phyloP scores from a whole-genome alignment of 768 basidiomycete species.

The Rhizopogon rudus region DNA sequence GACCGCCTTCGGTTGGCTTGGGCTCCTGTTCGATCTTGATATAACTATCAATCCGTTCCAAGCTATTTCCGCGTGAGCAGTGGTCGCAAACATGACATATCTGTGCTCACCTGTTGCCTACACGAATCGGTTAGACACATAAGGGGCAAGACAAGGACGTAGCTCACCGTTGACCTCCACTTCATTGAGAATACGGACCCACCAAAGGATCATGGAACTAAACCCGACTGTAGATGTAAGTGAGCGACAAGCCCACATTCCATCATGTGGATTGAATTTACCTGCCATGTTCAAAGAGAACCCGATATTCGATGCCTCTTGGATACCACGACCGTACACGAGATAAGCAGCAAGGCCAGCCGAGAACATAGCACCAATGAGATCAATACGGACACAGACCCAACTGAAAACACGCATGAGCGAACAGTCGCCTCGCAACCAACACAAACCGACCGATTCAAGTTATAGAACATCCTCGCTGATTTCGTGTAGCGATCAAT shows the following conservation, averaged over 20 bases:
- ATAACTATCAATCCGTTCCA: slow-evolving; percentile 52
- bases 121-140: background rate
- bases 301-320: slow-evolving; percentile 34
- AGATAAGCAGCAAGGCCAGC: slow-evolving; percentile 46
- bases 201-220: slow-evolving; percentile 49
- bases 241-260: background rate
- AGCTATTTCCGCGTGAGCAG: slow-evolving; percentile 16
- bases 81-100: background rate
- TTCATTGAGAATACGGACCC: slow-evolving; percentile 40
- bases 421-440: background rate
- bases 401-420: slow-evolving; percentile 26
- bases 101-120: slow-evolving; percentile 10
- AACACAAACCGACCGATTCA: slow-evolving; percentile 33
- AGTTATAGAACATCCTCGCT: slow-evolving; percentile 39
- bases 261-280: slow-evolving; percentile 5
- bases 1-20: slow-evolving; percentile 29
- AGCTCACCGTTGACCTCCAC: slow-evolving; percentile 39
- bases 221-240: slow-evolving; percentile 39
- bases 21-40: slow-evolving; percentile 55
- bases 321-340: slow-evolving; percentile 39
- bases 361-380: slow-evolving; percentile 47
- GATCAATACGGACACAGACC: slow-evolving; percentile 52
- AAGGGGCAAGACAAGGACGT: background rate
- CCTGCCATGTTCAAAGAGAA: slow-evolving; percentile 39
- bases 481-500: slow-evolving; percentile 45